Evolutionary conservation across 345 rosid genomes (phyloP), one percentile per base, ranked within the genome.

Genomic region (Pistacia integerrima): DNA sequence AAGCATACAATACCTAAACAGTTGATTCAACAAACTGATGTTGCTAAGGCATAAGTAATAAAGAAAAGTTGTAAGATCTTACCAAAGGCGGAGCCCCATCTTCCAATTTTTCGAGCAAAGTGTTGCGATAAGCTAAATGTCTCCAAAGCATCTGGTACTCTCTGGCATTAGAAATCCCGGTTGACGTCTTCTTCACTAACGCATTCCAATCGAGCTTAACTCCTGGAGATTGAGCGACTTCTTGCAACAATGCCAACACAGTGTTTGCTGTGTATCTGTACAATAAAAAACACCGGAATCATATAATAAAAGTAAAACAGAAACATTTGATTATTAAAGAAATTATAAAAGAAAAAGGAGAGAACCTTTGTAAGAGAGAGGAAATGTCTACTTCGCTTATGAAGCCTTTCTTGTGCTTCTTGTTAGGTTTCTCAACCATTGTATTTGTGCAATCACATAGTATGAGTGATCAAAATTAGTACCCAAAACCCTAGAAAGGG

Each of bases 81-180:
- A 96, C 99, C 91, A 82, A 74, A 81, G 89, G 90, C 61, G 79
- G 82, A 70, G 89, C 84, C 66, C 75, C 89, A 56, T 85, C 87
- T 18, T 86, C 94, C 18, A 83, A 78, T 28, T 79, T 82, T 30
- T 90, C 92, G 6, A 69, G 73, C 73, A 96, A 82, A 11, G 80
- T 12, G 8, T 85, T 78, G 1, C 87, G 78, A 83, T 96, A 96
- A 22, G 99, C 97, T 80, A 96, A 86, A 82, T 96, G 97, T 54
- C 99, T 85, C 99, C 99, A 96, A 20, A 96, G 80, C 93, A 92
- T 86, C 83, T 86, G 97, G 78, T 87, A 91, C 72, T 93, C 97
- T 76, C 94, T 86, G 44, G 90, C 87, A 83, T 71, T 87, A 17
- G 94, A 82, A 70, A 93, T 93, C 56, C 96, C 96, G 57, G 93